A percentile compares a stretch with the other conserved stretches of the same genome.
Conservation (phyloP, 495 filamentous ascomycete genomes). For the Xylona heveae region DNA sequence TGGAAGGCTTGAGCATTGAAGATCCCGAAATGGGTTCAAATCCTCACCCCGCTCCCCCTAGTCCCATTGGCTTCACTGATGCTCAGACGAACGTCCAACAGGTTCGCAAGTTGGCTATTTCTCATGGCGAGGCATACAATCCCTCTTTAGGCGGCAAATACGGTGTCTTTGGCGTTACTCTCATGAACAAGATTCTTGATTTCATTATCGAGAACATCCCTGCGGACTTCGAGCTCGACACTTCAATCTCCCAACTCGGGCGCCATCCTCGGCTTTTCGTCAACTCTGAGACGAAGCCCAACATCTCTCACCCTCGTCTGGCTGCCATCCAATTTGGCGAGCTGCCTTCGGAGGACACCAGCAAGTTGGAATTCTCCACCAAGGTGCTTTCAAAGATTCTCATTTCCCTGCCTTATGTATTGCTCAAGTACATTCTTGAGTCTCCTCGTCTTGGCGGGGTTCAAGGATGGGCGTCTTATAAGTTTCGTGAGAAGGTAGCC, state of each 20-base stretch:
- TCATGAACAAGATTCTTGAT: slow-evolving; percentile 17
- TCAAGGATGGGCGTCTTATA: slow-evolving; percentile 21
- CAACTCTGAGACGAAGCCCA: slow-evolving; percentile 10
- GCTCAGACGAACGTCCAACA: slow-evolving; percentile 2
- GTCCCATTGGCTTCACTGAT: not conserved
- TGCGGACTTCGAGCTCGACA: slow-evolving; percentile 24
- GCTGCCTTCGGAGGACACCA: slow-evolving; percentile 22
- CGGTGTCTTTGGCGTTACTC: slow-evolving; percentile 8
- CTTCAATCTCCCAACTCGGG: slow-evolving; percentile 15
- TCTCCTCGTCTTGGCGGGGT: slow-evolving; percentile 22
- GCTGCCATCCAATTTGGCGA: slow-evolving; percentile 48
- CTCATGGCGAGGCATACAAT: slow-evolving; percentile 2
- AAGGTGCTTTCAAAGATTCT: slow-evolving; percentile 35
- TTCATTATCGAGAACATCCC: slow-evolving; percentile 27
- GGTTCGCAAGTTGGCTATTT: slow-evolving; percentile 14
- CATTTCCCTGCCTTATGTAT: slow-evolving; percentile 37
- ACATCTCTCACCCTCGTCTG: slow-evolving; percentile 22
- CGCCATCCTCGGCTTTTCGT: slow-evolving; percentile 18
- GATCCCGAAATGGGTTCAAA: not conserved
- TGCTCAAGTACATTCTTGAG: slow-evolving; percentile 34
- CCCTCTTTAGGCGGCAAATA: slow-evolving; percentile 6
- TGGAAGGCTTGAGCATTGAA: slow-evolving; percentile 10
- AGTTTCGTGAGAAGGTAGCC: slow-evolving; percentile 22
- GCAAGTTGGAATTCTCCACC: slow-evolving; percentile 11
- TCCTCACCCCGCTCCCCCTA: slow-evolving; percentile 9